Evolutionary conservation across 2,329 filamentous ascomycete genomes (phyloP).

Genomic region (Diaporthe eres): DNA sequence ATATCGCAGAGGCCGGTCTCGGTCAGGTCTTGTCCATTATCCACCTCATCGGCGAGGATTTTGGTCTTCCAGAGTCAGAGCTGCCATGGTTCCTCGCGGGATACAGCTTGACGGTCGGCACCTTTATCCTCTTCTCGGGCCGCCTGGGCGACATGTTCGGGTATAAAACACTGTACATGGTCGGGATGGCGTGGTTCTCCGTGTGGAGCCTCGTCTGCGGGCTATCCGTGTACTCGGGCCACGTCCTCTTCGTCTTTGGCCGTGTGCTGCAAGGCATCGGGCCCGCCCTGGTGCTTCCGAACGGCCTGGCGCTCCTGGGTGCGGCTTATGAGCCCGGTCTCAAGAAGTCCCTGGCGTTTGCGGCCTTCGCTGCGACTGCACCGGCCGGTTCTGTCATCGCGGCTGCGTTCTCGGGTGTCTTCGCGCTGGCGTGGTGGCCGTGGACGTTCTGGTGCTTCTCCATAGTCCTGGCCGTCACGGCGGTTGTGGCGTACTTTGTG

Average conservation of each 20-base stretch:
- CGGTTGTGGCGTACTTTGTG: constrained; percentile 44
- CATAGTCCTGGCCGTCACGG: constrained; percentile 43
- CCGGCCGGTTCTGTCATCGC: constrained; percentile 45
- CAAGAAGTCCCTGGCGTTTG: constrained; percentile 51
- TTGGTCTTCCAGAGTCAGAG: constrained; percentile 53
- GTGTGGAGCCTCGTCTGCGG: constrained; percentile 56
- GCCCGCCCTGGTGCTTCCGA: constrained; percentile 68
- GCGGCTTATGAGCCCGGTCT: constrained; percentile 58
- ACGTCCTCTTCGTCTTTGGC: constrained; percentile 58
- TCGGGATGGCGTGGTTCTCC: constrained; percentile 58
- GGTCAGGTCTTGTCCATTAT: constrained; percentile 48
- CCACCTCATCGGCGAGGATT: constrained; percentile 60
- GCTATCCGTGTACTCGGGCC: constrained; percentile 50
- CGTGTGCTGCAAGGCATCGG: constrained; percentile 68
- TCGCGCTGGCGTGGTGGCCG: constrained; percentile 49
- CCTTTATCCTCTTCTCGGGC: constrained; percentile 62
- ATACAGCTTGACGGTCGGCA: constrained; percentile 59
- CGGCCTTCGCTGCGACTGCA: constrained; percentile 52
- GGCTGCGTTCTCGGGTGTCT: constrained; percentile 50
- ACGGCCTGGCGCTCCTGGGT: constrained; percentile 68
- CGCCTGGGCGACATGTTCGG: constrained; percentile 62
- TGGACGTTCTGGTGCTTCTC: constrained; percentile 49
- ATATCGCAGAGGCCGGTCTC: constrained; percentile 34
- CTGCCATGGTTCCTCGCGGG: constrained; percentile 61
- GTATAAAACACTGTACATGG: constrained; percentile 59